Conservation (phyloP, 352 stramenopile species). For the Phytophthora cryptogea region DNA sequence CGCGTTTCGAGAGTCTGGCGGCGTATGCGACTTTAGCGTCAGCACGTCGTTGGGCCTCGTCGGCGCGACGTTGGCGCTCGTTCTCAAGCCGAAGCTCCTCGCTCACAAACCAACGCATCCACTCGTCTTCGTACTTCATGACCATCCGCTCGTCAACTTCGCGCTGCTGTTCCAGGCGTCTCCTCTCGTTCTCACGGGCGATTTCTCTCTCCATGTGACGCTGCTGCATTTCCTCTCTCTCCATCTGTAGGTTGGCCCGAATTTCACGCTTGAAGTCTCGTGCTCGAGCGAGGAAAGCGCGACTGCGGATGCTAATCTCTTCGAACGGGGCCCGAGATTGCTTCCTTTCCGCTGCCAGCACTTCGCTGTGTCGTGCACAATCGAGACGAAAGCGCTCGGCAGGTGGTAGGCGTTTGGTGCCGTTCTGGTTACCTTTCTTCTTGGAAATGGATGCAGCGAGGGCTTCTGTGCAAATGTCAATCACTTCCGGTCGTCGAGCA, state of each 20-base stretch:
- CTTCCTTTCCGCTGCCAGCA: conserved; percentile 12
- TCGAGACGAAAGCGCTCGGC: conserved; percentile 42
- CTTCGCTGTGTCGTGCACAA: conserved; percentile 16
- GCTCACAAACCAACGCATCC: conserved; percentile 56
- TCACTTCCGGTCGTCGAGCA: conserved; percentile 45
- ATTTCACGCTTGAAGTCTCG: conserved; percentile 69
- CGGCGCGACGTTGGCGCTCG: conserved; percentile 41
- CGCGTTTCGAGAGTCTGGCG: conserved; percentile 56
- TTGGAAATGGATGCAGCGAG: conserved; percentile 18
- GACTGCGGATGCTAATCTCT: conserved; percentile 19
- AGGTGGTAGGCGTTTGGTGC: conserved; percentile 25
- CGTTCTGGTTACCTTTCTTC: conserved; percentile 26
- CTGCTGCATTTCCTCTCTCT: conserved; percentile 64
- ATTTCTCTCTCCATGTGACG: conserved; percentile 55
- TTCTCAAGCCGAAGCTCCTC: conserved; percentile 54
- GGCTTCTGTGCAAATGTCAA: conserved; percentile 37
- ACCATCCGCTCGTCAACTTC: conserved; percentile 58
- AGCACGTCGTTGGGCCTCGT: conserved; percentile 41
- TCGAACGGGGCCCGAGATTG: conserved; percentile 21
- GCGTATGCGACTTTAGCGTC: conserved; percentile 61
- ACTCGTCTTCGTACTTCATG: conserved; percentile 80
- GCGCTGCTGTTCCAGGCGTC: conserved; percentile 41
- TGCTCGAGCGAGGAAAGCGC: conserved; percentile 32
- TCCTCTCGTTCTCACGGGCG: conserved; percentile 38
- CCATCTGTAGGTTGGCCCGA: conserved; percentile 58